phyloP scores from a whole-genome alignment of 441 rosid genomes.

The Manihot esculenta region DNA sequence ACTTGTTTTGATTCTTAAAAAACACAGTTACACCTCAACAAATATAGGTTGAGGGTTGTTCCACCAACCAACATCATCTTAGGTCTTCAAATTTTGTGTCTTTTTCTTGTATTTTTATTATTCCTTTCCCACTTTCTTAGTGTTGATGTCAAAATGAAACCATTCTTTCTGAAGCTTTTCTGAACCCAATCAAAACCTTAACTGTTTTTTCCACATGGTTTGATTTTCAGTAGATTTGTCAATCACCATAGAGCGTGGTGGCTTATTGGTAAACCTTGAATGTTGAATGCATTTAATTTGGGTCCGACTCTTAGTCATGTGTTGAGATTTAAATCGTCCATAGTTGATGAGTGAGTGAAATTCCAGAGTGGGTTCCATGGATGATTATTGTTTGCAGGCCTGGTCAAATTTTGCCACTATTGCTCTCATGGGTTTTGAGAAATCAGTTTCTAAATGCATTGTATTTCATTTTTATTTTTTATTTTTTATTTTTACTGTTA shows the following conservation, averaged over 20 bases:
- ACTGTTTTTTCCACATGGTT: not conserved
- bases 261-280: too few relatives aligned
- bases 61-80: slow-evolving; percentile 39
- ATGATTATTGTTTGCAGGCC: not conserved
- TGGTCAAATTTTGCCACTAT: not conserved
- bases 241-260: too few relatives aligned
- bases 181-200: not conserved
- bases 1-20: slow-evolving; percentile 19
- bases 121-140: not conserved
- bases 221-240: not conserved
- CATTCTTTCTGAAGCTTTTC: not conserved
- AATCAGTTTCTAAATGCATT: too few relatives aligned
- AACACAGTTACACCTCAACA: slow-evolving; percentile 24
- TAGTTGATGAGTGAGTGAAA: too few relatives aligned
- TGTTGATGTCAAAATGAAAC: not conserved
- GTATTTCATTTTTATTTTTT: too few relatives aligned
- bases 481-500: too few relatives aligned
- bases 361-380: not conserved
- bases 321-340: too few relatives aligned
- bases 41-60: slow-evolving; percentile 23
- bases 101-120: not conserved
- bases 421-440: too few relatives aligned
- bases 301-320: too few relatives aligned
- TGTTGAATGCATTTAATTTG: too few relatives aligned
- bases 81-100: slow-evolving; percentile 23